These are phyloP conservation scores for Gossypium davidsonii DNA, from an alignment of 441 rosid genomes.

Conservation along the genomic window DNA sequence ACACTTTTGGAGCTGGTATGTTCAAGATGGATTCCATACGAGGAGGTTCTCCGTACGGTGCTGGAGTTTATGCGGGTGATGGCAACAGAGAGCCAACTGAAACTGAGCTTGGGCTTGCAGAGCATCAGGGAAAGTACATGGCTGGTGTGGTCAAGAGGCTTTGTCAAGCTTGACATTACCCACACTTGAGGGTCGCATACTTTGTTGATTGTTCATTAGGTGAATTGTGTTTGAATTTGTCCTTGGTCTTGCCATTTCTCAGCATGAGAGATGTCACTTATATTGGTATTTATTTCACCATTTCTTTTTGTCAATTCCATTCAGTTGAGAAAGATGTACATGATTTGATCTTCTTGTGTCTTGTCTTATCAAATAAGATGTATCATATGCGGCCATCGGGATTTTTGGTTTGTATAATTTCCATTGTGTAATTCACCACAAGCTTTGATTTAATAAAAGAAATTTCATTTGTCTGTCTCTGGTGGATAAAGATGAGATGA, in stretches of 20 bases:
- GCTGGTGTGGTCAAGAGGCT: conserved; percentile 79
- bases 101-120: conserved; percentile 72
- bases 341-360: conserved; percentile 22
- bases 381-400: conserved; percentile 4
- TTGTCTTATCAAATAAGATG: conserved; percentile 9
- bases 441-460: conserved; percentile 13
- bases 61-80: conserved; percentile 87
- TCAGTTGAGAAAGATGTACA: conserved; percentile 23
- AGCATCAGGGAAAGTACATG: conserved; percentile 96
- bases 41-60: conserved; percentile 97
- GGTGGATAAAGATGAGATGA: background rate
- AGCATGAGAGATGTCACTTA: background rate
- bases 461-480: background rate
- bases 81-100: conserved; percentile 87
- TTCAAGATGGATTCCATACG: conserved; percentile 80
- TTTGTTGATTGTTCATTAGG: conserved; percentile 16
- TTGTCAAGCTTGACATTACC: conserved; percentile 34
- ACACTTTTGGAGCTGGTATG: conserved; percentile 98
- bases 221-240: conserved; percentile 24
- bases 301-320: conserved; percentile 4
- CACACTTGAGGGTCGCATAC: background rate
- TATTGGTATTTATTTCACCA: background rate
- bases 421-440: conserved; percentile 12
- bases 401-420: conserved; percentile 19
- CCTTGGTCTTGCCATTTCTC: conserved; percentile 12